Evolutionary conservation across 148 eudicot species (phyloP).

Genomic region (Mesembryanthemum crystallinum): DNA sequence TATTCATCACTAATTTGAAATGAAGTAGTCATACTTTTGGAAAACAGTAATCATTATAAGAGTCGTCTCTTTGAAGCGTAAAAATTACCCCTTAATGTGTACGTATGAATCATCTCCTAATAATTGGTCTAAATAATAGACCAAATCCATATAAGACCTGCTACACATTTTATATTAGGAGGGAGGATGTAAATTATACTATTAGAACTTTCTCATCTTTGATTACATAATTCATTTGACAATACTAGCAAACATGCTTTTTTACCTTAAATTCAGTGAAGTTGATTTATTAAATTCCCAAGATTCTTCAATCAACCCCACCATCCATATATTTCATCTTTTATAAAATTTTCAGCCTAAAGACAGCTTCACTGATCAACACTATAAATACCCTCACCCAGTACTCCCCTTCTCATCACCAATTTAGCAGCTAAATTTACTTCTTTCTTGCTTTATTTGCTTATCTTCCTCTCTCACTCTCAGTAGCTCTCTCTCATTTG

Average conservation of each 20-base stretch:
- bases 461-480: neutral
- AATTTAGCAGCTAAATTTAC: neutral
- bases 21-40: no score
- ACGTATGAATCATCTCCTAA: no score
- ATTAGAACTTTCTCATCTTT: neutral
- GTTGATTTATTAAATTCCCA: constrained; percentile 14
- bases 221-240: neutral
- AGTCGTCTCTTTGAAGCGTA: no score
- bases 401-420: constrained; percentile 28
- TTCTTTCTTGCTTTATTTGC: constrained; percentile 8
- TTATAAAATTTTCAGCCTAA: neutral
- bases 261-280: constrained; percentile 27
- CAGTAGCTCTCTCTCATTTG: constrained; percentile 3
- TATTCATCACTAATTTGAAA: no score
- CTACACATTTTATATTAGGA: no score
- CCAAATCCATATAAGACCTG: no score
- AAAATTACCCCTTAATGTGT: no score
- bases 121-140: no score
- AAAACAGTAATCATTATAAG: no score
- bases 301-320: constrained; percentile 2
- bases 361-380: neutral
- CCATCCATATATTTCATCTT: neutral
- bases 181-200: neutral
- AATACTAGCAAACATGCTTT: constrained; percentile 14
- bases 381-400: constrained; percentile 27